Base-by-base conservation (phyloP, 2,329 filamentous ascomycete genomes). In the Penicillium sp. region DNA sequence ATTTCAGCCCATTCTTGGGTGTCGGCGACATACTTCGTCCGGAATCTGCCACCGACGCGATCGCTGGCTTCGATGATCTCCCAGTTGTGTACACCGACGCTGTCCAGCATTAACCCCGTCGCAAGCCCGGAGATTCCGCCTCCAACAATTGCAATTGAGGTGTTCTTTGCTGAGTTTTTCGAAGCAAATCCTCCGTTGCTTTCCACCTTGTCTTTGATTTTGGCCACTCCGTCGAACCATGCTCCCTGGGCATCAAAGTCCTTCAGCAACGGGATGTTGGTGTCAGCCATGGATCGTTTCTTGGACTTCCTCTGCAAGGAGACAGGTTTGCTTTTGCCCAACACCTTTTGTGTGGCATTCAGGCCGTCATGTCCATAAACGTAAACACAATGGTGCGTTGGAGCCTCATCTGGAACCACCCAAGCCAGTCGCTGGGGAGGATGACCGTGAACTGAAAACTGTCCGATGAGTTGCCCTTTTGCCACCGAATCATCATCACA, bases 51-150 rank as follows among this genome's bases (percentile, higher is more conserved):
- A 2, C 72, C 72, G 1, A 73, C 53, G 3, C 69, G 64, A 4
- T 68, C 61, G 6, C 64, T 66, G 0, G 72, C 70, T 59, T 75
- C 72, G 3, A 75, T 57, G 0, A 75, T 69, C 46, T 72, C 67
- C 70, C 71, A 70, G 45, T 74, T 72, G 13, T 68, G 66, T 13
- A 75, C 53, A 1, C 72, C 71, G 5, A 72, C 66, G 17, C 65
- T 68, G 45, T 73, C 67, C 3, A 74, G 68, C 51, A 74, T 66
- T 22, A 74, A 51, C 3, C 69, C 72, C 3, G 72, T 74, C 21
- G 70, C 66, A 32, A 72, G 69, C 35, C 74, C 73, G 37, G 75
- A 74, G 57, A 61, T 58, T 1, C 59, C 57, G 2, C 48, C 58
- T 7, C 59, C 58, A 4, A 61, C 46, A 28, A 61, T 61, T 10